Conservation (phyloP, 305 asterid genomes). For the Fraxinus sp. region DNA sequence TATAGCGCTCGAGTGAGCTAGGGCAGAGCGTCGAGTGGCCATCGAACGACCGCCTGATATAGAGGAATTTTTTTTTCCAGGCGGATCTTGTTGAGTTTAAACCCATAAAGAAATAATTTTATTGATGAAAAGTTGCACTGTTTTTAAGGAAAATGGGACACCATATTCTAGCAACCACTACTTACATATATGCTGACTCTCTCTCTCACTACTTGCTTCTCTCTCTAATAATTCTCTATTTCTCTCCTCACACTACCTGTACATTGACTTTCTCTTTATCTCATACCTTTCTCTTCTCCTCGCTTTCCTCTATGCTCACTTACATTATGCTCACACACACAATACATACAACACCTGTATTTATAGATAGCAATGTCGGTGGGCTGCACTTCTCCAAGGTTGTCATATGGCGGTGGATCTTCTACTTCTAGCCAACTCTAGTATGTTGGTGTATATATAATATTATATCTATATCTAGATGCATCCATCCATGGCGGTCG, state of each 20-base stretch:
- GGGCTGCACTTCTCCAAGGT: too few relatives aligned
- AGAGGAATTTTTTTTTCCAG: too few relatives aligned
- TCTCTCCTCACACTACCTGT: too few relatives aligned
- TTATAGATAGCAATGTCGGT: too few relatives aligned
- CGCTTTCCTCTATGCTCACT: background rate
- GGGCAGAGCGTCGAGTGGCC: background rate
- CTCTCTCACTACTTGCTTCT: background rate
- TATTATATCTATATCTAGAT: background rate
- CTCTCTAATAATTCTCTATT: too few relatives aligned
- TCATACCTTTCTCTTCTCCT: background rate
- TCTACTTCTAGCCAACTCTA: background rate
- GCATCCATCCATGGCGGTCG: background rate
- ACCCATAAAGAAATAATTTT: too few relatives aligned
- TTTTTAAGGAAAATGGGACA: background rate
- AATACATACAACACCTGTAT: background rate
- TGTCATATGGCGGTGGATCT: background rate
- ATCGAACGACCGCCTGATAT: too few relatives aligned
- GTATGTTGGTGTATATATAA: too few relatives aligned
- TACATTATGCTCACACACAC: background rate
- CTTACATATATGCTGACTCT: background rate
- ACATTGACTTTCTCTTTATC: too few relatives aligned
- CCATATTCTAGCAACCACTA: background rate
- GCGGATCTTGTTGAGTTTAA: background rate
- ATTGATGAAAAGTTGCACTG: background rate
- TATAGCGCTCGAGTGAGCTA: background rate